Base-by-base conservation (phyloP, 495 filamentous ascomycete species). In the Penicillium atrosanguineum region DNA sequence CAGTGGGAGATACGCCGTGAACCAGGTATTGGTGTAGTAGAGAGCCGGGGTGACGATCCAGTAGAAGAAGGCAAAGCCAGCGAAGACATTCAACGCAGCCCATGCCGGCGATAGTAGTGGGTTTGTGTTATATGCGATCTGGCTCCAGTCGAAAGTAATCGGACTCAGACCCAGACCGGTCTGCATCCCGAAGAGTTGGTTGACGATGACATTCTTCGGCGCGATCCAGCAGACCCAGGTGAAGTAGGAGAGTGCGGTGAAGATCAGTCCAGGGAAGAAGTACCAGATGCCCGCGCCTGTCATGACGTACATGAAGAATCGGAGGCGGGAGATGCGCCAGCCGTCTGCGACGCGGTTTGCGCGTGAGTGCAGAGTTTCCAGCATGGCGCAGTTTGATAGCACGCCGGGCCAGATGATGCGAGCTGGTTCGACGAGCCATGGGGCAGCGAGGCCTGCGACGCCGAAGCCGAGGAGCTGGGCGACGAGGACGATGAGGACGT, bases 191-290 rank as follows among this genome's bases (percentile, higher is more conserved):
- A 94, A 93, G 57, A 88, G 48, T 55, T 87, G 83, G 49, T 87
- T 87, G 36, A 93, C 73, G 11, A 92, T 81, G 26, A 89, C 86
- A 59, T 89, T 93, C 48, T 89, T 77, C 1, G 89, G 89, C 0
- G 84, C 85, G 60, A 93, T 89, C 90, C 90, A 95, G 19, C 89
- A 92, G 44, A 93, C 70, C 48, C 90, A 87, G 61, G 83, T 93
- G 73, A 95, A 95, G 60, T 92, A 92, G 63, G 86, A 90, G 50
- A 94, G 75, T 0, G 88, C 88, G 4, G 90, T 89, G 67, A 93
- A 82, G 42, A 94, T 73, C 7, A 95, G 73, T 0, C 89, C 90
- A 1, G 90, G 90, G 11, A 86, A 79, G 59, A 82, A 85, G 63
- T 93, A 95, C 73, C 90, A 95, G n/a, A 81, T 48, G 48, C 79